Percentiles rank a stretch among this genome's conserved stretches.
phyloP scores from a whole-genome alignment of 352 stramenopile genomes.

The Saprolegnia parasitica region DNA sequence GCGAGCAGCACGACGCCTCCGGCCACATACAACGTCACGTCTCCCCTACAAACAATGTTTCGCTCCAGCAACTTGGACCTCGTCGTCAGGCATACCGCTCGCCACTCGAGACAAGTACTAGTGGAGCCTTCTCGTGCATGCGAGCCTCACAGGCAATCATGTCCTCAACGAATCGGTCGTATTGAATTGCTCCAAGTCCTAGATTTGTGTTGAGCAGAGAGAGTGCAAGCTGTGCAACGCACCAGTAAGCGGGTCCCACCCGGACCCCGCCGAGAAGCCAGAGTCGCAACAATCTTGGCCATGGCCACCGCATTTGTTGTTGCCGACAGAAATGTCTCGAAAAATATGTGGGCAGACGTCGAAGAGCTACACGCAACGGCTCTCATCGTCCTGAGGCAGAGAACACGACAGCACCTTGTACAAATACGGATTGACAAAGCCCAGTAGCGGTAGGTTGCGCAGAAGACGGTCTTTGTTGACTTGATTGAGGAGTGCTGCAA shows the following conservation, averaged over 20 bases:
- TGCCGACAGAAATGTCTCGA: slow-evolving; percentile 52
- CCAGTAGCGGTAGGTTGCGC: slow-evolving; percentile 38
- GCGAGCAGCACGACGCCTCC: not conserved
- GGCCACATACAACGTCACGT: not conserved
- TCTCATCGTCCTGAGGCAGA: not conserved
- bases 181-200: slow-evolving; percentile 51
- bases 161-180: slow-evolving; percentile 38
- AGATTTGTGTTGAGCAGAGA: not conserved
- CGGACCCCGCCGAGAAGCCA: slow-evolving; percentile 44
- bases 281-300: slow-evolving; percentile 47
- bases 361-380: slow-evolving; percentile 32
- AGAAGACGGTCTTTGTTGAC: slow-evolving; percentile 50
- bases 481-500: slow-evolving; percentile 56
- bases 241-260: slow-evolving; percentile 64
- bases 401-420: slow-evolving; percentile 37
- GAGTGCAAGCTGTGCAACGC: not conserved
- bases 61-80: too few relatives aligned
- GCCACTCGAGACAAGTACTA: not conserved
- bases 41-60: not conserved
- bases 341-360: slow-evolving; percentile 65
- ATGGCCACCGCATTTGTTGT: slow-evolving; percentile 48
- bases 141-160: slow-evolving; percentile 42
- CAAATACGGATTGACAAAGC: slow-evolving; percentile 68
- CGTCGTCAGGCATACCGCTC: not conserved
- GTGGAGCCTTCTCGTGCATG: not conserved